Base-by-base conservation (phyloP, 2,329 filamentous ascomycete species). In the Aspergillus thermomutatus region DNA sequence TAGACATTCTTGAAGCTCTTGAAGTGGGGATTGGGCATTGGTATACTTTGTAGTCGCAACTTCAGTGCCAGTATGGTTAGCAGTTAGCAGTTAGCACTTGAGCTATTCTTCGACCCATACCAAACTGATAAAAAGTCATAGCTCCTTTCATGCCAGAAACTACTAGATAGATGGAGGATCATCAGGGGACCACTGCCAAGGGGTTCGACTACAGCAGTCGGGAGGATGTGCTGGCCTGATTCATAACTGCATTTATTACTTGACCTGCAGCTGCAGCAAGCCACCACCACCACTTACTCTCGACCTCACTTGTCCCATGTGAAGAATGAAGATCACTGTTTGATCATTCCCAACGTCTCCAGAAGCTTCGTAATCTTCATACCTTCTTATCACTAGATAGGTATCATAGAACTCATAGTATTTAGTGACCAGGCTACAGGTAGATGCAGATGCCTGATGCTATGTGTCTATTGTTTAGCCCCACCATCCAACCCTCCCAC, bases 341-440 rank as follows among this genome's bases (percentile, higher is more conserved):
- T 31, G 31, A 31, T 47, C 49, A 51, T 58, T 54, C 53, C 11
- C 50, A 37, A 49, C 27, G 37, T 17, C 45, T 19, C 28, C 50
- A 48, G 53, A 53, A 45, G 52, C 57, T 56, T 56, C 60, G 60
- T 62, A 57, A 60, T 57, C 34, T 43, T 48, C 23, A 48, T 25
- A 25, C 46, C 46, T 14, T 48, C 46, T 48, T 48, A 34, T 26
- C 28, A 27, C 43, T 26, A 21, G 27, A 47, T 40, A 9, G 31
- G 31, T 17, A 17, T 34, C 11, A 34, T 34, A 7, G 31, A 7
- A 34, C 31, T 31, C 10, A 31, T 31, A 31, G 28, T 31, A 4
- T 31, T 31, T 31, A 31, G 10, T 14, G 11, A 11, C 10, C 11
- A 17, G 31, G 31, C 14, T 34, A 5, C 14, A 17, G 31, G 31